Base-by-base conservation (phyloP, 306 rosid genomes). In the Chamaecrista fasciculata region DNA sequence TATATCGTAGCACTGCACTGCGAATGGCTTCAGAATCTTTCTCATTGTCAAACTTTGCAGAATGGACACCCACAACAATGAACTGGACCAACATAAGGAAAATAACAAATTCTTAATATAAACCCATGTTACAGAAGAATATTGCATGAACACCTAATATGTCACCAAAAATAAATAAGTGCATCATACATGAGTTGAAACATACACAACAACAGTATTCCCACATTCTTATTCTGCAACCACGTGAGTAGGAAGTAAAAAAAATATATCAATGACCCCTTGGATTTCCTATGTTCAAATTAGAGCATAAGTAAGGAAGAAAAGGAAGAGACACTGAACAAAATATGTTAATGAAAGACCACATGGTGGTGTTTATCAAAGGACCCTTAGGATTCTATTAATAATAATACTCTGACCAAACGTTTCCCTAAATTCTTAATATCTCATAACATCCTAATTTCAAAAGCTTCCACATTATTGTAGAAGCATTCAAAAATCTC, bases 21-120 rank as follows among this genome's bases (percentile, higher is more conserved):
- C 92, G 96, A 76, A 93, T 90, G 71, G 98, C 98, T 82, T 90
- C 96, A 70, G 90, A 88, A 81, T 93, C 98, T 77, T 88, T 93
- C 85, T 93, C 98, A 56, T 90, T 93, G 78, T 93, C 97, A 74
- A 93, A 93, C 76, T 93, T 93, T 29, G 98, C 98, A 56, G 98
- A 93, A 79, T 93, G 98, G 55, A 93, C 98, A 59, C 98, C 98
- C 67, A 93, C 97, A 46, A 93, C 97, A 51, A 86, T 15, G 64
- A 93, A 90, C 98, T 93, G 86, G 61, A 67, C 47, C 75, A 62
- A 49, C 46, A 81, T 40, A 77, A 72, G 43, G 72, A 44, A 79
- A 20, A 70, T 37, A 73, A 76, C 20, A 76, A 65, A 69, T 14
- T 26, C 24, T 62, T 25, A 6, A 49, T 42, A 28, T 26, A 44